Evolutionary conservation across 202 grass and related monocot species (phyloP).

Genomic region (Schoenoplectus tabernaemontani): DNA sequence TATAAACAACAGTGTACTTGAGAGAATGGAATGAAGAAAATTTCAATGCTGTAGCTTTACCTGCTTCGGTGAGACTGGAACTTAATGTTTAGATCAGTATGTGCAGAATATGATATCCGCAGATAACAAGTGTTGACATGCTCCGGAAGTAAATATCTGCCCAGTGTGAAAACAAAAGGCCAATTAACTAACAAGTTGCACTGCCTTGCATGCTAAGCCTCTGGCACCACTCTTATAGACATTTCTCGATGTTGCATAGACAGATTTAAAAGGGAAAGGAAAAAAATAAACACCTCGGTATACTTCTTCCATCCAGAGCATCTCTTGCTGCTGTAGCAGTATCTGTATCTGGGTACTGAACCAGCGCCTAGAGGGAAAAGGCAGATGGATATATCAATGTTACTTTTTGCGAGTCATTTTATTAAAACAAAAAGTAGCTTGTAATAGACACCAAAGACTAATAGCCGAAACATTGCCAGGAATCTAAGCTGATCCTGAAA

Average conservation of each 20-base stretch:
- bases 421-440: not conserved
- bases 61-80: conserved; percentile 77
- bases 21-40: conserved; percentile 20
- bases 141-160: conserved; percentile 65
- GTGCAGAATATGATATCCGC: conserved; percentile 73
- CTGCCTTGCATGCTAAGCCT: not conserved
- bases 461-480: not conserved
- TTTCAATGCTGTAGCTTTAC: conserved; percentile 26
- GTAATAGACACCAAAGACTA: not conserved
- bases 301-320: conserved; percentile 85
- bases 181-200: not conserved
- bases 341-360: conserved; percentile 73
- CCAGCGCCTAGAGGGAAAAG: conserved; percentile 44
- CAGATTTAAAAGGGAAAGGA: conserved; percentile 3
- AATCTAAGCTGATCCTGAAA: not conserved
- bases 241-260: not conserved
- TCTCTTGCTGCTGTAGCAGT: conserved; percentile 72
- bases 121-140: conserved; percentile 56
- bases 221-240: not conserved
- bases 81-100: conserved; percentile 68
- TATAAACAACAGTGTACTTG: not conserved
- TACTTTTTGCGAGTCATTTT: conserved; percentile 6
- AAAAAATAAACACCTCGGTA: conserved; percentile 46
- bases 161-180: not conserved
- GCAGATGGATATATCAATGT: conserved; percentile 5